A percentile compares a stretch with the other conserved stretches of the same genome.
phyloP scores from a whole-genome alignment of 202 grass and related monocot genomes.

The Digitaria exilis region DNA sequence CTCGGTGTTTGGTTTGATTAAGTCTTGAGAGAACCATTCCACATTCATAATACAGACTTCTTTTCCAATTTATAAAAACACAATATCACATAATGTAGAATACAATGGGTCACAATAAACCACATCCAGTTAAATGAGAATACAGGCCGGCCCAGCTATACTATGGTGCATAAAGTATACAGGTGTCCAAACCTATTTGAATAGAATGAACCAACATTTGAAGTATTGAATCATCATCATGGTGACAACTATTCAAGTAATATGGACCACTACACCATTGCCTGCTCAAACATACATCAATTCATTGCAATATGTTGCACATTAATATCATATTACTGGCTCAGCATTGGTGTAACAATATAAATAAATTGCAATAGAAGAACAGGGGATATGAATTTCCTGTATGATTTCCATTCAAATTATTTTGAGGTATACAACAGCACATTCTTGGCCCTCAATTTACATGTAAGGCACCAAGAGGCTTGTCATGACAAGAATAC shows the following conservation, averaged over 20 bases:
- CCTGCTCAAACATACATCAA: neutral
- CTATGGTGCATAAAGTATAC: neutral
- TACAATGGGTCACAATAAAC: neutral
- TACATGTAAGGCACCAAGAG: constrained; percentile 47
- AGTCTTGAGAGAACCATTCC: neutral
- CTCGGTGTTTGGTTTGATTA: neutral
- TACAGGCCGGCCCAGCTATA: neutral
- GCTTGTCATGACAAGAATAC: constrained; percentile 14
- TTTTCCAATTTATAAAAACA: neutral
- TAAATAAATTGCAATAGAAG: neutral
- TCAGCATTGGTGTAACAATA: neutral
- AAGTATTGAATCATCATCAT: neutral
- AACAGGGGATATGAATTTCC: neutral
- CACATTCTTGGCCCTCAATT: constrained; percentile 38
- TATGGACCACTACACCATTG: neutral
- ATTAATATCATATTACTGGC: neutral
- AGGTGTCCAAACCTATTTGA: neutral
- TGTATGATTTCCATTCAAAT: constrained; percentile 9
- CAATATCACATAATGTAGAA: neutral
- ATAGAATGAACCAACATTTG: neutral
- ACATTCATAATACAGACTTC: neutral
- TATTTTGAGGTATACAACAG: constrained; percentile 22
- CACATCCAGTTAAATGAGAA: neutral
- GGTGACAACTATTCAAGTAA: neutral
- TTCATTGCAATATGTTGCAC: neutral